Conservation (phyloP, 2,329 filamentous ascomycete species). For the Remersonia thermophila region DNA sequence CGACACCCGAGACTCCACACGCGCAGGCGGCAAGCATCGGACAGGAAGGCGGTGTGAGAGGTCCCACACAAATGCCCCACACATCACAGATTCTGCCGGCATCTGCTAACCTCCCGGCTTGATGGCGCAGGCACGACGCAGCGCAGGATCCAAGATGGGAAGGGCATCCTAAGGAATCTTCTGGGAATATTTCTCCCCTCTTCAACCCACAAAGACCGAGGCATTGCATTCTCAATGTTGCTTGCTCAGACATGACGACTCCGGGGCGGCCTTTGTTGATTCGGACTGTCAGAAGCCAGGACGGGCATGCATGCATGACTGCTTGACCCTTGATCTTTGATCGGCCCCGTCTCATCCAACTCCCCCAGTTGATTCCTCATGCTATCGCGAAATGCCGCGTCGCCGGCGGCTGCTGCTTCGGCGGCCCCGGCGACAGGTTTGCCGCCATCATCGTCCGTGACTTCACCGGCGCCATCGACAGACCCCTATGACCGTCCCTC, state of each 20-base stretch:
- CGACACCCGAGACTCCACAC: no score
- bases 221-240: no score
- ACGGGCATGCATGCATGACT: slow-evolving; percentile 7
- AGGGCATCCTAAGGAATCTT: background rate
- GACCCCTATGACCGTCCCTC: slow-evolving; percentile 27
- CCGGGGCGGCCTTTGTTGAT: background rate
- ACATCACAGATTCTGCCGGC: slow-evolving; percentile 4
- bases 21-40: no score
- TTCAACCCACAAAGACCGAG: no score
- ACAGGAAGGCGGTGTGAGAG: slow-evolving; percentile 5
- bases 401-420: slow-evolving; percentile 18
- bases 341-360: slow-evolving; percentile 7
- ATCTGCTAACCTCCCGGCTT: background rate
- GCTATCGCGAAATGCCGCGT: slow-evolving; percentile 28
- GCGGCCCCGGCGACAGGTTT: slow-evolving; percentile 29
- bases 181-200: no score
- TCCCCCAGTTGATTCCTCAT: slow-evolving; percentile 8
- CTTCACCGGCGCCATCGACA: slow-evolving; percentile 40
- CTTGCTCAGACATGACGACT: no score
- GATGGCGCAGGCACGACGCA: no score
- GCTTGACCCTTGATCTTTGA: no score
- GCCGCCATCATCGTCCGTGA: slow-evolving; percentile 19
- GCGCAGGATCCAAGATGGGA: background rate
- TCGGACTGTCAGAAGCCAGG: background rate
- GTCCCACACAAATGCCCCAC: background rate